Conservation (phyloP, 148 eudicot species). For the Spergularia bocconei region DNA sequence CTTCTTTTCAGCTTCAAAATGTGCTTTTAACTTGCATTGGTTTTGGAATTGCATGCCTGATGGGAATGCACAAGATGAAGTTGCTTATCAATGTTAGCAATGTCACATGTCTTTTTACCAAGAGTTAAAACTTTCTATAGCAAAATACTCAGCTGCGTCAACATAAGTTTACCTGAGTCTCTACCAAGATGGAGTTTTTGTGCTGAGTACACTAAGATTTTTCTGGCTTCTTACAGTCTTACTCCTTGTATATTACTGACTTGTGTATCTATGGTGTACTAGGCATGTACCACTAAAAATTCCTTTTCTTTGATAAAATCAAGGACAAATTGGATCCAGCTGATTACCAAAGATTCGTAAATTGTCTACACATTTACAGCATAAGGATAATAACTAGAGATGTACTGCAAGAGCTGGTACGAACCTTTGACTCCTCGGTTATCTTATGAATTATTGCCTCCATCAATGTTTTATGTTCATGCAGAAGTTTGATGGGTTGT, state of each 20-base stretch:
- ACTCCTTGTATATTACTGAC: background rate
- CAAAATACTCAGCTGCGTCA: too few species aligned
- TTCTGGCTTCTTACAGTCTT: too few species aligned
- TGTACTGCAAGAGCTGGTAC: constrained; percentile 84
- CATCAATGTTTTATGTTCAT: background rate
- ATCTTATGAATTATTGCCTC: background rate
- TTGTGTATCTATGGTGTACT: constrained; percentile 25
- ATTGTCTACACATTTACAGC: constrained; percentile 95
- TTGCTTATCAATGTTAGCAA: background rate
- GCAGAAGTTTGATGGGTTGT: constrained; percentile 7
- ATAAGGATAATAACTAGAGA: constrained; percentile 82
- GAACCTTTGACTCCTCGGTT: constrained; percentile 24
- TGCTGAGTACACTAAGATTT: too few species aligned
- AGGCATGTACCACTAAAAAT: constrained; percentile 75
- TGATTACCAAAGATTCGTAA: constrained; percentile 94
- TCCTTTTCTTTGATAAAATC: constrained; percentile 90
- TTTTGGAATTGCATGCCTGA: background rate
- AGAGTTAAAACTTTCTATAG: background rate
- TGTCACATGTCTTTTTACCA: background rate
- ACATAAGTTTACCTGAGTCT: background rate
- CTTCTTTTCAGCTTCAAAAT: background rate
- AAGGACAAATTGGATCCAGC: constrained; percentile 78
- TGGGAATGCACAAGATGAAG: background rate
- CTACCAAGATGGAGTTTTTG: background rate
- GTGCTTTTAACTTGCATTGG: background rate